Evolutionary conservation across 805 yeast genomes (phyloP).

Genomic region (Candida endomychidarum): DNA sequence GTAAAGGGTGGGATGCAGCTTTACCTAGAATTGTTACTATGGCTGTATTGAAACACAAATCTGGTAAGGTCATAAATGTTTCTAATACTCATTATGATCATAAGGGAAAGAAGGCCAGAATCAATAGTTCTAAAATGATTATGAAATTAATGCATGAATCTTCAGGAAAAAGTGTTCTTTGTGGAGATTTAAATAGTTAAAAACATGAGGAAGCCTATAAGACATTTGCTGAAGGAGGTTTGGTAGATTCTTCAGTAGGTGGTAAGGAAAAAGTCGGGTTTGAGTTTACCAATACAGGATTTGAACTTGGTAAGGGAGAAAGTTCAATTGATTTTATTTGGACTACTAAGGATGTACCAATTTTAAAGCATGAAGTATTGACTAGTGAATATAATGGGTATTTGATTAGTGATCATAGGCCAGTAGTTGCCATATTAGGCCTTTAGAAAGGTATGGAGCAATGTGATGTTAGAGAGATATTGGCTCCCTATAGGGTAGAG

Average conservation of each 20-base stretch:
- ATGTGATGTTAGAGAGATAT: too few species aligned
- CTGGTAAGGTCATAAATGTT: slow-evolving; percentile 26
- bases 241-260: slow-evolving; percentile 19
- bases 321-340: slow-evolving; percentile 45
- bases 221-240: slow-evolving; percentile 26
- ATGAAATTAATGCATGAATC: slow-evolving; percentile 26
- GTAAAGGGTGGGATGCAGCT: slow-evolving; percentile 50
- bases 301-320: slow-evolving; percentile 22
- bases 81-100: slow-evolving; percentile 44
- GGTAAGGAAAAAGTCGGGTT: slow-evolving; percentile 41
- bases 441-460: slow-evolving; percentile 7
- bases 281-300: slow-evolving; percentile 38
- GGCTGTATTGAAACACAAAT: slow-evolving; percentile 27
- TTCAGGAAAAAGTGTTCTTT: slow-evolving; percentile 26
- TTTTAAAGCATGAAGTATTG: slow-evolving; percentile 19
- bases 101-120: slow-evolving; percentile 32
- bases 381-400: slow-evolving; percentile 30
- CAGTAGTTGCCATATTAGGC: slow-evolving; percentile 23
- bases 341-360: slow-evolving; percentile 22
- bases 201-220: slow-evolving; percentile 34
- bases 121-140: slow-evolving; percentile 30
- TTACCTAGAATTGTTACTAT: slow-evolving; percentile 38
- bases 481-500: too few species aligned
- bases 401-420: slow-evolving; percentile 39
- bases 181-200: slow-evolving; percentile 40